A percentile compares a stretch with the other conserved stretches of the same genome.
Evolutionary conservation across 495 filamentous ascomycete genomes (phyloP).

Genomic region (Neurospora sp.): DNA sequence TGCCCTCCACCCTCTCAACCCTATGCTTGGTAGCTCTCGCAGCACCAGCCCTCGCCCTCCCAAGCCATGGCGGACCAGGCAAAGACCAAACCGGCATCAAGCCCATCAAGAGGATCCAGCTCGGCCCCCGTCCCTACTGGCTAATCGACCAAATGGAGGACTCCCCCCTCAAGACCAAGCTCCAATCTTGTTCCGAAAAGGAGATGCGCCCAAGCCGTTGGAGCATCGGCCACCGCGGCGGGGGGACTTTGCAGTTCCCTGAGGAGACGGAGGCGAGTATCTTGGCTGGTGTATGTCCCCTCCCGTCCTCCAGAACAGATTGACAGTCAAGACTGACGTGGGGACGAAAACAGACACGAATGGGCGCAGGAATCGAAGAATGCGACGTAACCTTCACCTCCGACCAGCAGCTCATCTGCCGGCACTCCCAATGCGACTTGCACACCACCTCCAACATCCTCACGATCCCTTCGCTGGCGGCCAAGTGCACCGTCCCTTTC

Average conservation of each 20-base stretch:
- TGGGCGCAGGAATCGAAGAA: conserved; percentile 56
- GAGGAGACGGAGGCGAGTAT: conserved; percentile 46
- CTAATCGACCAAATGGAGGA: conserved; percentile 51
- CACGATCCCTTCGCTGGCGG: conserved; percentile 40
- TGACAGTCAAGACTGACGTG: not conserved
- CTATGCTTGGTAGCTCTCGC: not conserved
- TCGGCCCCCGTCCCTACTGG: conserved; percentile 50
- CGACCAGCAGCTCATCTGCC: conserved; percentile 51
- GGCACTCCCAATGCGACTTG: conserved; percentile 53
- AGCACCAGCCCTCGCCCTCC: conserved; percentile 12
- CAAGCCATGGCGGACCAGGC: conserved; percentile 7
- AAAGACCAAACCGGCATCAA: conserved; percentile 11
- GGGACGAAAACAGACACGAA: conserved; percentile 26
- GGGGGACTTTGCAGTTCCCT: conserved; percentile 49
- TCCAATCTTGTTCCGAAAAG: conserved; percentile 43
- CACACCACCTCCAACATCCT: conserved; percentile 58
- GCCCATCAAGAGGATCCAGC: conserved; percentile 30
- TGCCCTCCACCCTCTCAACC: not conserved
- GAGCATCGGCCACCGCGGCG: conserved; percentile 49
- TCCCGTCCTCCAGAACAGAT: not conserved
- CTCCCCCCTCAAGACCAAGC: conserved; percentile 43
- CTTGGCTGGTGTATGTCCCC: conserved; percentile 31
- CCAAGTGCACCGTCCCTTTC: conserved; percentile 54
- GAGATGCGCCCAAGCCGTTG: conserved; percentile 31
- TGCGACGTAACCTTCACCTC: conserved; percentile 55